Evolutionary conservation across 129 eudicot species (phyloP), one percentile per base, ranked within the genome.

Genomic region (Lonicera japonica): DNA sequence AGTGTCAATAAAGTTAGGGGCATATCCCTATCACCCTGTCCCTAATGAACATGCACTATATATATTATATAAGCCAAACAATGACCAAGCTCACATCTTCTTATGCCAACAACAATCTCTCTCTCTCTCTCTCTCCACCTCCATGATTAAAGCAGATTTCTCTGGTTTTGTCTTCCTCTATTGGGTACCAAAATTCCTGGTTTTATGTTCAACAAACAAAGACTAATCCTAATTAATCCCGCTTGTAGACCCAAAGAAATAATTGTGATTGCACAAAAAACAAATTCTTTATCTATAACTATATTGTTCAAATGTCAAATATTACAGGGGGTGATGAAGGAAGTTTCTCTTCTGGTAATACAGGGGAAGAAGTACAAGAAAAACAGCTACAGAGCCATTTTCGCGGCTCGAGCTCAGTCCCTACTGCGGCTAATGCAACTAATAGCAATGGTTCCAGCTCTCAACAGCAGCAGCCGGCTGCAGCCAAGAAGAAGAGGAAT

Each of bases 251-350:
- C 45, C 50, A 13, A 45, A 14, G 17, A 17, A 34, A 58, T 15
- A 21, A 48, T 21, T 15, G 53, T n/a, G n/a, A n/a, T n/a, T n/a
- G 47, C 50, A 24, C 21, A 24, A 46, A 47, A 68, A 46, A 23
- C 45, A 24, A 55, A 65, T 8, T 25, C 8, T 4, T 43, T 4
- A 4, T 51, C 29, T 64, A 47, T 51, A 48, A 36, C 56, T 38
- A 51, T 39, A 11, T 16, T 1, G 45, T 69, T 47, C 23, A 54
- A 21, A 81, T 84, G 96, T 81, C 91, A 45, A 87, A 78, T 78
- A 64, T 76, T 21, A 81, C 88, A 68, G 84, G n/a, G n/a, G n/a
- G 83, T 52, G 94, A 88, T 63, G 94, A 84, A 47, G 96, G 71
- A 9, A 84, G 89, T 56, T 84, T 81, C 72, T 81, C 94, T 40